Evolutionary conservation across 768 basidiomycete genomes (phyloP), one percentile per base, ranked within the genome.

Genomic region (Clavaria fumosa): DNA sequence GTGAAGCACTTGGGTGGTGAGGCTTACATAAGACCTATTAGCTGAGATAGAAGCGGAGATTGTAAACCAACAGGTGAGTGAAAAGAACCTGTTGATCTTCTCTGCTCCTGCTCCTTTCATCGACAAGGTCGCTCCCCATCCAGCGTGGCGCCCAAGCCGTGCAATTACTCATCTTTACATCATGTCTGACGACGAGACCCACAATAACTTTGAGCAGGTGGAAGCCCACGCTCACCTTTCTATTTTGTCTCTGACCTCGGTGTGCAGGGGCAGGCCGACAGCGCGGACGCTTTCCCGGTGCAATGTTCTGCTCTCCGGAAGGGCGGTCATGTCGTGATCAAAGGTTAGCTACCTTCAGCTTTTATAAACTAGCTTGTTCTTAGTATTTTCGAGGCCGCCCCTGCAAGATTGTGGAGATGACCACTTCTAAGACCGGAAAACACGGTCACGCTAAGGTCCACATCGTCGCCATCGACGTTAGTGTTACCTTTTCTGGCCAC

Each of bases 401-500:
- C 48, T 97, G 91, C 84, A 97, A 97, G 70, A 89, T 89, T 64
- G 78, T 90, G 51, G 90, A 95, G 60, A 96, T 95, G 91, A 93
- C 89, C 45, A 95, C 91, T 66, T 97, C 91, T 59, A 97, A 97
- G 77, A 93, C 90, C 34, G 91, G 93, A 52, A 97, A 97, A 76
- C 93, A 97, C 69, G 93, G 93, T 52, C 93, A 99, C 68, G 93
- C 95, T 61, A 99, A 97, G 66, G 95, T 97, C 55, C 90, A 97
- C 64, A 73, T 99, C 45, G 75, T 96, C 50, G 95, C 78, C 57
- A 84, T 86, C 57, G 95, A 99, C 64, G 91, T 95, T 56, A 45
- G 88, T 74, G 33, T 4, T 26, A 7, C 28, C 14, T 12, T 42
- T 35, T 21, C 38, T 17, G n/a, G 31, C 17, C 35, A 24, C 7